phyloP scores from a whole-genome alignment of 2,329 filamentous ascomycete species.

The Colletotrichum karsti region DNA sequence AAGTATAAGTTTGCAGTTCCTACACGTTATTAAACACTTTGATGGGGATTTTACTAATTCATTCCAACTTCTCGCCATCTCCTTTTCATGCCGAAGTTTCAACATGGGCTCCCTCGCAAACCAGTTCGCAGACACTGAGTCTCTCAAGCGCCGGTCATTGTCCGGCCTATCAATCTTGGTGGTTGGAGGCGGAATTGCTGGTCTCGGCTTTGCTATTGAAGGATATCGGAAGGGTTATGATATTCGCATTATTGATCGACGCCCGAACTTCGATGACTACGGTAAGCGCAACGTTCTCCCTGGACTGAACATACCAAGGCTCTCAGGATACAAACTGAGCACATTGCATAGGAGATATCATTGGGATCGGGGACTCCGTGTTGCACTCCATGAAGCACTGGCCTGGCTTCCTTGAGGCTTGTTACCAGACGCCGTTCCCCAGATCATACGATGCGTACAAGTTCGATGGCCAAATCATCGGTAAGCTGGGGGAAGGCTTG shows the following conservation, averaged over 20 bases:
- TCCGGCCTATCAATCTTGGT: not conserved
- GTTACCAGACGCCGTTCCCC: not conserved
- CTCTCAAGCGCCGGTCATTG: not conserved
- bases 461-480: not conserved
- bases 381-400: not conserved
- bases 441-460: not conserved
- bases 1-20: too few species aligned
- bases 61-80: too few species aligned
- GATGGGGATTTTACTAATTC: too few species aligned
- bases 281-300: not conserved
- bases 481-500: not conserved
- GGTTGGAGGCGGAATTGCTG: constrained; percentile 3
- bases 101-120: not conserved
- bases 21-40: too few species aligned
- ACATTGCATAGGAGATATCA: not conserved
- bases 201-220: constrained; percentile 23
- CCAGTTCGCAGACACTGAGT: not conserved
- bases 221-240: constrained; percentile 18
- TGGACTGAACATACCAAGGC: not conserved
- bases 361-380: not conserved
- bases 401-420: constrained; percentile 1
- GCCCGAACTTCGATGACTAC: constrained; percentile 4
- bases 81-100: too few species aligned
- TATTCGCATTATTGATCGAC: constrained; percentile 12
- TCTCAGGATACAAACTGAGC: not conserved